A percentile compares a stretch with the other conserved stretches of the same genome.
Conservation (phyloP, 208 protist species). For the Acanthamoeba castellanii region DNA sequence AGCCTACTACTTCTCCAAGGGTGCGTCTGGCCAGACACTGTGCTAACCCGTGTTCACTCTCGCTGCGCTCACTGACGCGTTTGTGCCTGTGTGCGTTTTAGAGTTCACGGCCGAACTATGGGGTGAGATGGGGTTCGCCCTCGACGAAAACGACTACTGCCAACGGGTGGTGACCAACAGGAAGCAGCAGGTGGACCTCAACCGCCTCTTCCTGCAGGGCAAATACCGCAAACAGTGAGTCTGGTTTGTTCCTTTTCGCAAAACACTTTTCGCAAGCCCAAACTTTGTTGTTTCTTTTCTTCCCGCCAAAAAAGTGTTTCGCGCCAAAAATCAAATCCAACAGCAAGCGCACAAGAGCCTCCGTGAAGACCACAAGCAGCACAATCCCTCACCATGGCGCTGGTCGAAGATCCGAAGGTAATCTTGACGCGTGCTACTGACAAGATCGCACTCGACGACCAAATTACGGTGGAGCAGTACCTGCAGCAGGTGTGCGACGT, state of each 20-base stretch:
- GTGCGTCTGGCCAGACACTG: neutral
- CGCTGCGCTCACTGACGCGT: no score
- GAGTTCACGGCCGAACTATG: constrained; percentile 69
- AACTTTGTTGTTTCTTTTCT: no score
- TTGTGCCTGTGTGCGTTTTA: neutral
- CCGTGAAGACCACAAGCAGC: no score
- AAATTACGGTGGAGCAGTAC: neutral
- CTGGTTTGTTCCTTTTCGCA: no score
- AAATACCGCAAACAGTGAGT: constrained; percentile 75
- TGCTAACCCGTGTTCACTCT: no score
- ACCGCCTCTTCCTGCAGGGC: constrained; percentile 79
- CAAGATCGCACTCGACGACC: neutral
- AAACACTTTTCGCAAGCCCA: no score
- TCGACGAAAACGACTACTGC: constrained; percentile 75
- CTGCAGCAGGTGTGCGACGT: constrained; percentile 3
- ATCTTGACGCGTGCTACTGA: neutral
- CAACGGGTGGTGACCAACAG: constrained; percentile 76
- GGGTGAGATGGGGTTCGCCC: constrained; percentile 36
- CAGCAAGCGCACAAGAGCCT: neutral
- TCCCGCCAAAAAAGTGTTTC: no score
- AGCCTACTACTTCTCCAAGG: constrained; percentile 81
- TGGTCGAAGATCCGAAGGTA: neutral
- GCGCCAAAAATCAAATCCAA: no score
- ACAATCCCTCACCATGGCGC: neutral
- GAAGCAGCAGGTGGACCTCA: constrained; percentile 76